Evolutionary conservation across 2,329 filamentous ascomycete genomes (phyloP).

Genomic region (Cercospora beticola): DNA sequence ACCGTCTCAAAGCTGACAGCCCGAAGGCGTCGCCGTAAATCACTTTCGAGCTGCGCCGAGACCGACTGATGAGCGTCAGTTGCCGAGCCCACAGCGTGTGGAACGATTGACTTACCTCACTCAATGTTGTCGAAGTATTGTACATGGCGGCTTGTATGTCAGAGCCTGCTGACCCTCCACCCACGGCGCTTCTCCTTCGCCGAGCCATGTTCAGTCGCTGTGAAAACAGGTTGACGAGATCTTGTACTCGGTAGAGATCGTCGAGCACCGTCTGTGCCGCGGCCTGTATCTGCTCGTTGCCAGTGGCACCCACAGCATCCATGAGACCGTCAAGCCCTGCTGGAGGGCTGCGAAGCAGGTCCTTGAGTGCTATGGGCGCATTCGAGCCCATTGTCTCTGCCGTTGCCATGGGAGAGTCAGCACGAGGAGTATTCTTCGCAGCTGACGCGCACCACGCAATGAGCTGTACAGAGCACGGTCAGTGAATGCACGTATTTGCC

Average conservation of each 20-base stretch:
- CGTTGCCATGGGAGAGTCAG: background rate
- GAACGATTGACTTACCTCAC: background rate
- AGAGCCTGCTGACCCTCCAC: background rate
- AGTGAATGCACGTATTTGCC: background rate
- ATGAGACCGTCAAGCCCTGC: slow-evolving; percentile 4
- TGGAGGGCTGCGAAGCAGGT: slow-evolving; percentile 1
- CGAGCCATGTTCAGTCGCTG: slow-evolving; percentile 4
- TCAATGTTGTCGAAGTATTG: slow-evolving; percentile 7
- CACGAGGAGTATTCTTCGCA: slow-evolving; percentile 8
- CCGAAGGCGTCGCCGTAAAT: slow-evolving; percentile 6
- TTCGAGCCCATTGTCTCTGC: background rate
- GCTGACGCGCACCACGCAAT: slow-evolving; percentile 10
- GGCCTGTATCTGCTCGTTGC: slow-evolving; percentile 1
- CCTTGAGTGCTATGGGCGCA: slow-evolving; percentile 2
- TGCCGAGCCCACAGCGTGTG: background rate
- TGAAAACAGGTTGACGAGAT: slow-evolving; percentile 8
- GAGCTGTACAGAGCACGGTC: background rate
- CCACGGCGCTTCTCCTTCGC: slow-evolving; percentile 3
- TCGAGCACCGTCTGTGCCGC: slow-evolving; percentile 4
- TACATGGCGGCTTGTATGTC: slow-evolving; percentile 9
- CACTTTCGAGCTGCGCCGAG: slow-evolving; percentile 8
- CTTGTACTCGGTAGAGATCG: slow-evolving; percentile 9
- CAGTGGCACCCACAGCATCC: background rate
- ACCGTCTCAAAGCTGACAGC: slow-evolving; percentile 9
- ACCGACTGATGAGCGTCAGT: slow-evolving; percentile 2